These are phyloP conservation scores for Epipyxis sp. DNA, from an alignment of 108 stramenopile species.

Conservation along the genomic window DNA sequence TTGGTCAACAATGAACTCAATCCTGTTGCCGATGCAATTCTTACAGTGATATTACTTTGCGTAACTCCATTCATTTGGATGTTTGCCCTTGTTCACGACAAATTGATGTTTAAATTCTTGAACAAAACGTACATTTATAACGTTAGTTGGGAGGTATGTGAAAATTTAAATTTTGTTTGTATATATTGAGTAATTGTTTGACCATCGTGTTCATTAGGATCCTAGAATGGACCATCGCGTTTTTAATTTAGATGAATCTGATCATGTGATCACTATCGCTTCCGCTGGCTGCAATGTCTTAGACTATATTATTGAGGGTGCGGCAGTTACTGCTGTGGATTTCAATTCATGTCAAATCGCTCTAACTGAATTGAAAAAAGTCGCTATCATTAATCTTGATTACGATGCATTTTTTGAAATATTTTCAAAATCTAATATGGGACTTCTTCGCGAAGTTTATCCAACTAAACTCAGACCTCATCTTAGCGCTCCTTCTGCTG, in stretches of 20 bases:
- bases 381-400: conserved; percentile 29
- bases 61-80: conserved; percentile 25
- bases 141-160: conserved; percentile 46
- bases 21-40: conserved; percentile 28
- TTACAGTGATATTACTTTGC: not conserved
- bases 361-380: conserved; percentile 46
- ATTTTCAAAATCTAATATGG: conserved; percentile 34
- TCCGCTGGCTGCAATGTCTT: conserved; percentile 50
- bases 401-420: conserved; percentile 48
- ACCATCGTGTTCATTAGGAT: conserved; percentile 25
- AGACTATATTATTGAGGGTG: conserved; percentile 55
- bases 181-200: not conserved
- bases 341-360: conserved; percentile 52
- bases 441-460: conserved; percentile 33
- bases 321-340: conserved; percentile 50
- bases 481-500: conserved; percentile 30
- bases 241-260: conserved; percentile 35
- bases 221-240: conserved; percentile 46
- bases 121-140: conserved; percentile 50
- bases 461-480: conserved; percentile 23
- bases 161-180: not conserved
- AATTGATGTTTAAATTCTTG: conserved; percentile 37
- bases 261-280: conserved; percentile 53
- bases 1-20: conserved; percentile 30
- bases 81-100: conserved; percentile 37